A percentile compares a stretch with the other conserved stretches of the same genome.
phyloP scores from a whole-genome alignment of 176 grass and related monocot genomes.

The Lolium rigidum region DNA sequence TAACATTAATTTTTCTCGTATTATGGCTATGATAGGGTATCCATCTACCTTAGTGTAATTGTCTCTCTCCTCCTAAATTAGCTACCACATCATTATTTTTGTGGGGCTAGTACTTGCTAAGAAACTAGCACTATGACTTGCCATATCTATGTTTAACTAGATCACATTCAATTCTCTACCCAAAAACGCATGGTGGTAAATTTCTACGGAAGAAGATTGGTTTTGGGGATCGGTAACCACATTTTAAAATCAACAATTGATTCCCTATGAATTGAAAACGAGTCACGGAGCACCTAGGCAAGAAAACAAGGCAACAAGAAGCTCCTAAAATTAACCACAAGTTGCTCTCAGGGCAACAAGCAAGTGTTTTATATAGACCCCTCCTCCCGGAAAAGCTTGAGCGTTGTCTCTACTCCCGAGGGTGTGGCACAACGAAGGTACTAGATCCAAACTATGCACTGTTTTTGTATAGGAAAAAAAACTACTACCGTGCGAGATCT shows the following conservation, averaged over 20 bases:
- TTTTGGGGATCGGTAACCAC: conserved; percentile 43
- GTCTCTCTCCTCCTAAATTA: too few relatives aligned
- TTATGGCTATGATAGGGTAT: too few relatives aligned
- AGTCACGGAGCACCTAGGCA: conserved; percentile 40
- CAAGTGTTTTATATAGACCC: background rate
- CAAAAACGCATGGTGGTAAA: too few relatives aligned
- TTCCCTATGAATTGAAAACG: conserved; percentile 47
- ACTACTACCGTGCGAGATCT: background rate
- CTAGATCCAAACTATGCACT: conserved; percentile 43
- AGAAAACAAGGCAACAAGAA: conserved; percentile 76
- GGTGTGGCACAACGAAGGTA: conserved; percentile 54
- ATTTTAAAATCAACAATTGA: conserved; percentile 30
- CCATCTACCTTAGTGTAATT: too few relatives aligned
- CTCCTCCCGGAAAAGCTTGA: conserved; percentile 33
- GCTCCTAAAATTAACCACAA: conserved; percentile 43
- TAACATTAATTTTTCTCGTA: too few relatives aligned
- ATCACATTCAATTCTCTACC: background rate
- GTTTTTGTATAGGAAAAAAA: background rate
- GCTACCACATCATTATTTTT: too few relatives aligned
- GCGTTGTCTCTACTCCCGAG: conserved; percentile 44
- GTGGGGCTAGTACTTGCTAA: too few relatives aligned
- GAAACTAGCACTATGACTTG: too few relatives aligned
- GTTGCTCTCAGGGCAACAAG: conserved; percentile 54
- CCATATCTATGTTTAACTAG: background rate
- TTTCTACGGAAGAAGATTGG: background rate